Evolutionary conservation across 2,329 filamentous ascomycete genomes (phyloP).

Genomic region (Pseudogymnoascus sp.): DNA sequence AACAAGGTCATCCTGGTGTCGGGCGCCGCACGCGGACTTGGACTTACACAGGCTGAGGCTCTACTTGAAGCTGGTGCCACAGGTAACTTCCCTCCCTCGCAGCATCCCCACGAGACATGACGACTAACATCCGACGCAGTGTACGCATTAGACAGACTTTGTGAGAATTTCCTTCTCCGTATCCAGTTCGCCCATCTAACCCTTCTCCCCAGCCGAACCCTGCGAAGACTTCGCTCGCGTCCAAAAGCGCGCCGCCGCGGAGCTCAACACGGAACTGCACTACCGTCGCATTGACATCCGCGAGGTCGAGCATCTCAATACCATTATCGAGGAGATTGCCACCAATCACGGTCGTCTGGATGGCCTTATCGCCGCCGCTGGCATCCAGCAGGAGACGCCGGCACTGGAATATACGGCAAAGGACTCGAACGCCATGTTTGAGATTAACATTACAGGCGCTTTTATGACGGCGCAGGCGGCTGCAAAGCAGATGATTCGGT

Average conservation of each 20-base stretch:
- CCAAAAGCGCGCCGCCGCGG: constrained; percentile 47
- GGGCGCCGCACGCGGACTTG: constrained; percentile 61
- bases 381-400: constrained; percentile 59
- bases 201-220: constrained; percentile 25
- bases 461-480: constrained; percentile 64
- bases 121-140: constrained; percentile 20
- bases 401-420: constrained; percentile 58
- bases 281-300: constrained; percentile 64
- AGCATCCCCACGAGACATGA: neutral
- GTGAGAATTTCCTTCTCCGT: constrained; percentile 24
- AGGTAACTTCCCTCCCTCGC: constrained; percentile 33
- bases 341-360: constrained; percentile 54
- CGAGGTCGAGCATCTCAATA: constrained; percentile 51
- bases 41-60: constrained; percentile 60
- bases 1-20: constrained; percentile 61
- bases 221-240: constrained; percentile 50
- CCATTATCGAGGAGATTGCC: constrained; percentile 51
- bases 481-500: constrained; percentile 47
- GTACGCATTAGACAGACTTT: constrained; percentile 36
- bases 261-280: constrained; percentile 53
- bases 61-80: constrained; percentile 66
- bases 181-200: neutral
- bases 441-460: constrained; percentile 62
- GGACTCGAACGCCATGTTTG: constrained; percentile 47
- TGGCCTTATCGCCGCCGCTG: constrained; percentile 61